These are phyloP conservation scores for Aspergillus pseudoterreus DNA, from an alignment of 2,329 filamentous ascomycete species.

Conservation along the genomic window DNA sequence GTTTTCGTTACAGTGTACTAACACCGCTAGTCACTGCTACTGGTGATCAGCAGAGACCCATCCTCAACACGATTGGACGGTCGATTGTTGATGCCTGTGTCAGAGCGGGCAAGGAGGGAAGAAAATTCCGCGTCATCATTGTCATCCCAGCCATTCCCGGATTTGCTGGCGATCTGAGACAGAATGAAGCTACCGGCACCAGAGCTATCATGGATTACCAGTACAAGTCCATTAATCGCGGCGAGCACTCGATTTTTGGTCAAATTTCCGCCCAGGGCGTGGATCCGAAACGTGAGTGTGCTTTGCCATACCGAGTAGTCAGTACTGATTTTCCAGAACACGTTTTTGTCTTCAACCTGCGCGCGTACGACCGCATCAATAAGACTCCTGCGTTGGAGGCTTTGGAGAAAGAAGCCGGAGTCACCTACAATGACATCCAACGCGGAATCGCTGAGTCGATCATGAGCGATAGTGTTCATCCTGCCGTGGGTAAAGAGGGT, in stretches of 20 bases:
- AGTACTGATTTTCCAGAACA: conserved; percentile 50
- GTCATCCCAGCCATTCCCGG: conserved; percentile 89
- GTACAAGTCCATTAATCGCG: conserved; percentile 91
- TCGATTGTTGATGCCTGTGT: conserved; percentile 91
- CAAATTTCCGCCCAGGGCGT: conserved; percentile 70
- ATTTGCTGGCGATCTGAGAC: conserved; percentile 85
- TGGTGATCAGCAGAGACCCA: conserved; percentile 76
- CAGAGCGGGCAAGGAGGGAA: conserved; percentile 71
- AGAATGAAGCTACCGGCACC: conserved; percentile 79
- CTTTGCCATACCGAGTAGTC: conserved; percentile 7
- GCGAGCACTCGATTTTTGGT: conserved; percentile 84
- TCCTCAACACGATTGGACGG: conserved; percentile 81
- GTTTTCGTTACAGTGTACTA: conserved; percentile 12
- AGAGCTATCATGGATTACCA: conserved; percentile 98
- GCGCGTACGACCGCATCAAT: conserved; percentile 89
- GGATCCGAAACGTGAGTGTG: conserved; percentile 57
- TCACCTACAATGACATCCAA: conserved; percentile 82
- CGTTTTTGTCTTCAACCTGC: conserved; percentile 90
- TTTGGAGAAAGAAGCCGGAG: conserved; percentile 75
- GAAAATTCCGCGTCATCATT: conserved; percentile 88
- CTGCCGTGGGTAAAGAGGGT: conserved; percentile 42
- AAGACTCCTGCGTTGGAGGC: conserved; percentile 69
- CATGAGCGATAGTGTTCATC: conserved; percentile 70
- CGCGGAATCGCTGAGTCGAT: conserved; percentile 84
- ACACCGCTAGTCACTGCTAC: conserved; percentile 67